Evolutionary conservation across 495 filamentous ascomycete species (phyloP).

Genomic region (Podospora appendiculata): DNA sequence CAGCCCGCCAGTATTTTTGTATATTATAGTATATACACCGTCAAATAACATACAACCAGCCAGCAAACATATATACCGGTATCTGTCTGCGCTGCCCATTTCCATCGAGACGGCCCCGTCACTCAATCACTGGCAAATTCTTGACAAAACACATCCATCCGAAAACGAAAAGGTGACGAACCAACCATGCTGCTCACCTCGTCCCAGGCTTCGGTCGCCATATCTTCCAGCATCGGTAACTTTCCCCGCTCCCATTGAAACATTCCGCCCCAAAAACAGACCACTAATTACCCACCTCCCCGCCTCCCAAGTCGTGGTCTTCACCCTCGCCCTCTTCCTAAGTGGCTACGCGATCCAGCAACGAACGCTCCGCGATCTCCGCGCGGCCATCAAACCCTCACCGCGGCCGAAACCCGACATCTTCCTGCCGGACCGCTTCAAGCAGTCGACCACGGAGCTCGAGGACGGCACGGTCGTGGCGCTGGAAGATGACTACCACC

Average conservation of each 20-base stretch:
- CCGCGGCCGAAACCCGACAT: constrained; percentile 34
- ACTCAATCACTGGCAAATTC: background rate
- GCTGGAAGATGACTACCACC: constrained; percentile 12
- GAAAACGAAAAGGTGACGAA: background rate
- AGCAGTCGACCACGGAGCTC: constrained; percentile 25
- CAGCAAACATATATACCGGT: too few relatives aligned
- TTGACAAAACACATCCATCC: background rate
- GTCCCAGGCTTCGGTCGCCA: constrained; percentile 42
- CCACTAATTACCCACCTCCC: too few relatives aligned
- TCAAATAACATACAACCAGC: too few relatives aligned
- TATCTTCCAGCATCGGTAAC: constrained; percentile 42
- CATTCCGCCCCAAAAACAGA: constrained; percentile 6
- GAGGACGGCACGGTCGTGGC: constrained; percentile 27
- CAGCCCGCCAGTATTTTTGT: too few relatives aligned
- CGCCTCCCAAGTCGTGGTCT: constrained; percentile 33
- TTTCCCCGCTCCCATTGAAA: background rate
- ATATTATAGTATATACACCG: too few relatives aligned
- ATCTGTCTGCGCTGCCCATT: too few relatives aligned
- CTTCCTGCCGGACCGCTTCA: constrained; percentile 33
- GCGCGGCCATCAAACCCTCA: constrained; percentile 35
- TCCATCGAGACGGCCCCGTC: background rate
- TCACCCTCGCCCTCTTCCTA: constrained; percentile 44
- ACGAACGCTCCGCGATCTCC: constrained; percentile 41
- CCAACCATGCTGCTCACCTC: constrained; percentile 43
- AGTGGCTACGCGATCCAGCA: constrained; percentile 49